Evolutionary conservation across 768 basidiomycete genomes (phyloP), one percentile per base, ranked within the genome.

Genomic region (Termitomyces titanicus): DNA sequence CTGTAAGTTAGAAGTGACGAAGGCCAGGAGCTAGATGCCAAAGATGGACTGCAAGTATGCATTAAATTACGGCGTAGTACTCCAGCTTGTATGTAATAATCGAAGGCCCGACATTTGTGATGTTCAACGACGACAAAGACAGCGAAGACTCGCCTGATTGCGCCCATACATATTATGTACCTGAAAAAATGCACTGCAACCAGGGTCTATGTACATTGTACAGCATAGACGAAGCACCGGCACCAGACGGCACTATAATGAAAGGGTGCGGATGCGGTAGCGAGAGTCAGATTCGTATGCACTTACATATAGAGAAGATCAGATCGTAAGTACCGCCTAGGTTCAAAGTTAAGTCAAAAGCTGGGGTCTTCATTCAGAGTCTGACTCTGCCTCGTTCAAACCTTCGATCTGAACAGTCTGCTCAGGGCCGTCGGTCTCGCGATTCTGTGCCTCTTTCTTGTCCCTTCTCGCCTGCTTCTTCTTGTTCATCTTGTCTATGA

Each of bases 401-500:
- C 84, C 86, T 70, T 88, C 86, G 54, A 88, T 87, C 63, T 84
- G 76, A 55, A 86, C 70, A 37, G 69, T 71, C 9, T 68, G 68
- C 51, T 63, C 75, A 53, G 67, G 66, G 29, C 72, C 70, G 37
- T 71, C 70, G 10, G 1, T 18, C 27, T 68, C 74, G 25, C n/a
- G n/a, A n/a, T 72, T 72, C 20, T 71, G 79, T 46, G 70, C 77
- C 38, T 72, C 80, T 44, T 80, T 83, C 35, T 71, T 78, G 20
- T 75, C 81, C 58, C 78, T 77, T 61, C 79, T 80, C 51, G 80
- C 79, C 68, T 82, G 76, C 66, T 81, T 78, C 70, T 81, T 85
- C 71, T 88, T 88, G 67, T 88, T 85, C 71, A 91, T 71, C 77
- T 90, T 95, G 59, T 88, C 88, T 40, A 99, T 81, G 51, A 98